Percentiles rank a stretch among this genome's conserved stretches.
These are phyloP conservation scores for Cladosporium austrohemisphaericum DNA, from an alignment of 2,329 filamentous ascomycete species.

Conservation along the genomic window DNA sequence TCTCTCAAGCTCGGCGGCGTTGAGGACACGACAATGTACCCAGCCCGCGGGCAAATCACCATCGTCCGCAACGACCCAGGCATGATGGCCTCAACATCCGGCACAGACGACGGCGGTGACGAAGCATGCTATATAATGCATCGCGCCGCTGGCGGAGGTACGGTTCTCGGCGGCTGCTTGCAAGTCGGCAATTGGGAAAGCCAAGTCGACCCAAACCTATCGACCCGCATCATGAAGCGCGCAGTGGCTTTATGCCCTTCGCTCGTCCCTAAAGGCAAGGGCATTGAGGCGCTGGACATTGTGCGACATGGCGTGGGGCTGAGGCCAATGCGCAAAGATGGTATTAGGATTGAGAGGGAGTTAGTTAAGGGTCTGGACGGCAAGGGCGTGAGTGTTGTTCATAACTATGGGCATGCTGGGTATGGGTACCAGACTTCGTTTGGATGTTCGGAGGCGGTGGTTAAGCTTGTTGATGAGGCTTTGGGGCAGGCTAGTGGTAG, in stretches of 20 bases:
- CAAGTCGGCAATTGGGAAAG: slow-evolving; percentile 76
- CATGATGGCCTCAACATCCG: slow-evolving; percentile 66
- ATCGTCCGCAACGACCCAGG: slow-evolving; percentile 74
- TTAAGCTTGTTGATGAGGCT: slow-evolving; percentile 37
- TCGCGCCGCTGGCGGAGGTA: slow-evolving; percentile 74
- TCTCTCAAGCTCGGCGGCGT: slow-evolving; percentile 77
- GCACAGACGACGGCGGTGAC: slow-evolving; percentile 67
- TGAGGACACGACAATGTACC: slow-evolving; percentile 66
- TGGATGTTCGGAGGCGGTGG: slow-evolving; percentile 41
- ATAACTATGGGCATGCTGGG: slow-evolving; percentile 76
- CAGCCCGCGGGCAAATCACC: slow-evolving; percentile 78
- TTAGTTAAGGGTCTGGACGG: slow-evolving; percentile 49
- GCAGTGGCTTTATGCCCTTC: slow-evolving; percentile 61
- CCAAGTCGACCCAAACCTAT: slow-evolving; percentile 73
- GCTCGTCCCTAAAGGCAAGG: slow-evolving; percentile 58
- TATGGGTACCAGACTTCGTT: slow-evolving; percentile 63
- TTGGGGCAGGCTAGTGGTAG: too few species aligned
- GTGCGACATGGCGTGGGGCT: slow-evolving; percentile 80
- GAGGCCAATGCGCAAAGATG: slow-evolving; percentile 68
- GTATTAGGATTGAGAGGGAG: slow-evolving; percentile 73
- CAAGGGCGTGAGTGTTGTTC: slow-evolving; percentile 59
- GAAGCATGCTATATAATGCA: slow-evolving; percentile 81
- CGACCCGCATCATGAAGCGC: slow-evolving; percentile 79
- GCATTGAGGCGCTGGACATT: slow-evolving; percentile 69
- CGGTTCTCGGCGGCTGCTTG: slow-evolving; percentile 81